Conservation (phyloP, 371 early-diverging fungal species). For the Syncephalastrum racemosum region DNA sequence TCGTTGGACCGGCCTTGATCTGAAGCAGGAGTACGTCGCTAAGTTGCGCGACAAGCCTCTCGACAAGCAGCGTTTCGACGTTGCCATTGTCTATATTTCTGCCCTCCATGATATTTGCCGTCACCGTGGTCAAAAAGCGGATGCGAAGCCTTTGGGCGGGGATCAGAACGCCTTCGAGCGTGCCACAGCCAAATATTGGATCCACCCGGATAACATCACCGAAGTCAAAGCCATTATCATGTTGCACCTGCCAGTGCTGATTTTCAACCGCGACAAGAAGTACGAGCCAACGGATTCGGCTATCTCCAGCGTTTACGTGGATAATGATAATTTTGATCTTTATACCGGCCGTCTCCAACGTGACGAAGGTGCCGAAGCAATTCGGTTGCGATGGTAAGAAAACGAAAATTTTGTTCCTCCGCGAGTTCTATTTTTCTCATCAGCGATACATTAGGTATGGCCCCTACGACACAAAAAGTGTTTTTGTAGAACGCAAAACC, state of each 20-base stretch:
- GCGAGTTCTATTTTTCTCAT: slow-evolving; percentile 10
- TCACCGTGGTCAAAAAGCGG: slow-evolving; percentile 61
- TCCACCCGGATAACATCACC: slow-evolving; percentile 93
- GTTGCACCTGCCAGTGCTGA: slow-evolving; percentile 90
- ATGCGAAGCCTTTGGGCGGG: slow-evolving; percentile 58
- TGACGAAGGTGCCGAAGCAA: slow-evolving; percentile 86
- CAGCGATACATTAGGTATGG: slow-evolving; percentile 40
- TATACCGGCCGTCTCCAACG: slow-evolving; percentile 89
- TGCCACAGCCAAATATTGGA: slow-evolving; percentile 97
- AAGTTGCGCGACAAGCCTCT: slow-evolving; percentile 81
- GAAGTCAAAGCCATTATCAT: slow-evolving; percentile 91
- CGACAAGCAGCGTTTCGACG: slow-evolving; percentile 89
- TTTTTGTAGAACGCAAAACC: slow-evolving; percentile 92
- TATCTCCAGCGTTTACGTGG: slow-evolving; percentile 93
- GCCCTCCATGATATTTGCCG: slow-evolving; percentile 88
- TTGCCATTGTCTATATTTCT: slow-evolving; percentile 85
- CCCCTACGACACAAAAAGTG: slow-evolving; percentile 61
- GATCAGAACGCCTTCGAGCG: slow-evolving; percentile 82
- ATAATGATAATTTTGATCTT: slow-evolving; percentile 85
- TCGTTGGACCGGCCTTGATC: slow-evolving; percentile 53
- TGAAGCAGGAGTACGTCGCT: slow-evolving; percentile 66
- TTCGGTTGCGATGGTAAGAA: slow-evolving; percentile 89
- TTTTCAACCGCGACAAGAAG: slow-evolving; percentile 47
- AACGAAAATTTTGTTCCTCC: slow-evolving; percentile 22
- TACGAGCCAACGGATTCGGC: slow-evolving; percentile 47